A percentile compares a stretch with the other conserved stretches of the same genome.
These are phyloP conservation scores for Phytopythium helicoides DNA, from an alignment of 352 stramenopile genomes.

Conservation along the genomic window DNA sequence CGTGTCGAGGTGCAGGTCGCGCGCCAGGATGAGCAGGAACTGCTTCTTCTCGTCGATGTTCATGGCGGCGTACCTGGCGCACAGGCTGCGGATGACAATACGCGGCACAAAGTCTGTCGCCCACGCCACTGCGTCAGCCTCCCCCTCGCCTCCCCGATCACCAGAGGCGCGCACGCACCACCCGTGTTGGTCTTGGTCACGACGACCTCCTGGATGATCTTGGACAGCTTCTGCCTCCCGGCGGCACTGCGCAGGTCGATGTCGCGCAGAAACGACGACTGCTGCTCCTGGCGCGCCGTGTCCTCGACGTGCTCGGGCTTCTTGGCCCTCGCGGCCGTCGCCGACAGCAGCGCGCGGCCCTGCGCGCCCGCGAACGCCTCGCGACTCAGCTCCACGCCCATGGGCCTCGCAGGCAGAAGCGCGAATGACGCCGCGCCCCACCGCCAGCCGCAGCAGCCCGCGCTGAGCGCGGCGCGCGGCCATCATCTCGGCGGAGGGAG, in stretches of 20 bases:
- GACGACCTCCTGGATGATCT: constrained; percentile 67
- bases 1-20: constrained; percentile 70
- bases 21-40: constrained; percentile 74
- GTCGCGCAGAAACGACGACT: constrained; percentile 46
- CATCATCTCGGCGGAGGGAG: no score
- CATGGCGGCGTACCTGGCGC: constrained; percentile 54
- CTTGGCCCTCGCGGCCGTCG: neutral
- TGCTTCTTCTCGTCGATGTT: constrained; percentile 81
- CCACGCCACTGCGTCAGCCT: neutral
- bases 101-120: constrained; percentile 75
- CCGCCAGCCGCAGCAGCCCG: no score
- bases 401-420: no score
- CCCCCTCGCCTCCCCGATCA: neutral
- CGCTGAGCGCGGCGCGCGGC: no score
- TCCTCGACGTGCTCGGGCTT: constrained; percentile 1
- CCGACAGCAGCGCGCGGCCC: neutral
- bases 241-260: constrained; percentile 41
- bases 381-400: no score
- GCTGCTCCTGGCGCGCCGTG: constrained; percentile 15
- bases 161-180: constrained; percentile 28
- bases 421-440: no score
- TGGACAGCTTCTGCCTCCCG: constrained; percentile 49
- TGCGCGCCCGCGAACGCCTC: no score
- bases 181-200: constrained; percentile 64
- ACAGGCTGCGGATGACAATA: constrained; percentile 67